Percentiles rank a stretch among this genome's conserved stretches.
Conservation (phyloP, 139 green algal species). For the Asterochloris erici region DNA sequence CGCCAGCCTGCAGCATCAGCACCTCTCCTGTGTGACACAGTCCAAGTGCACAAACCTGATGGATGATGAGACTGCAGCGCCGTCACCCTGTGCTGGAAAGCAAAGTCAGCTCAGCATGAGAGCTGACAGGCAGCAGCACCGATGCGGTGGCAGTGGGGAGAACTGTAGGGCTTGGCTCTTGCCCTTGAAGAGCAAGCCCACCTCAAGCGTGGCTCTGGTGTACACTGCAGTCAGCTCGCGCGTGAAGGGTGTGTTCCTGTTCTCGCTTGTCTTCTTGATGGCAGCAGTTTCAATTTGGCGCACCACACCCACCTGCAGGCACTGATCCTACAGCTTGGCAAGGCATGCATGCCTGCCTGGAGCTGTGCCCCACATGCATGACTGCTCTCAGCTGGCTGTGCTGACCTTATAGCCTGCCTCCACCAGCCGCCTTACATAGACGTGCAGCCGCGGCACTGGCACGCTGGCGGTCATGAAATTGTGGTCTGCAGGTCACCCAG, state of each 20-base stretch:
- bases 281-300: conserved; percentile 76
- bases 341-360: not conserved
- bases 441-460: conserved; percentile 73
- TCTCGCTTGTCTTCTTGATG: conserved; percentile 66
- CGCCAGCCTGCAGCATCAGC: conserved; percentile 16
- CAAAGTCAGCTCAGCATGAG: not conserved
- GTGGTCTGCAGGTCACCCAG: conserved; percentile 38
- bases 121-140: no score
- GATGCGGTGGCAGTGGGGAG: no score
- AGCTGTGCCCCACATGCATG: not conserved
- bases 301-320: conserved; percentile 68
- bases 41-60: not conserved
- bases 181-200: not conserved
- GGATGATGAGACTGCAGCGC: not conserved
- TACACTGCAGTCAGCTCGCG: conserved; percentile 78
- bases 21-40: not conserved
- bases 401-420: conserved; percentile 70
- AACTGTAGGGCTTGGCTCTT: not conserved
- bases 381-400: not conserved
- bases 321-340: not conserved
- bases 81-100: not conserved
- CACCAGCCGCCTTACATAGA: conserved; percentile 82
- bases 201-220: conserved; percentile 86
- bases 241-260: conserved; percentile 60
- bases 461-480: conserved; percentile 78